A percentile compares a stretch with the other conserved stretches of the same genome.
Evolutionary conservation across 2,329 filamentous ascomycete species (phyloP).

Genomic region (Colletotrichum ledebouriae): DNA sequence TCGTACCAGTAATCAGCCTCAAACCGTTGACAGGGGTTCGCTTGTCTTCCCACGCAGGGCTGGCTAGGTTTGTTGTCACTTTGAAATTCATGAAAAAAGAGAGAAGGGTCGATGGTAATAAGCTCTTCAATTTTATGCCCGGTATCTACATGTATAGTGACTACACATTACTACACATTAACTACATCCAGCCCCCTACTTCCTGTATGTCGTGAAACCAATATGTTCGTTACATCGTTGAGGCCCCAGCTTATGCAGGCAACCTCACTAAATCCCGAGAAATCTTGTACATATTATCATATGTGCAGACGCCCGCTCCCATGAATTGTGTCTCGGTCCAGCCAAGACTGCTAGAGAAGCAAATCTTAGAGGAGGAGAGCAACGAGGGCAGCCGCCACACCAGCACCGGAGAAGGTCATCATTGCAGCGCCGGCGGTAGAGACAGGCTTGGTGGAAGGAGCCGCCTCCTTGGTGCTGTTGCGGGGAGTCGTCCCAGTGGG

Average conservation of each 20-base stretch:
- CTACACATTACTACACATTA: conserved; percentile 23
- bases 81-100: too few relatives aligned
- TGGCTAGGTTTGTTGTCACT: too few relatives aligned
- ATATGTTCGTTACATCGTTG: conserved; percentile 14
- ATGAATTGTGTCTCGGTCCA: background rate
- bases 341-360: too few relatives aligned
- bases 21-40: too few relatives aligned
- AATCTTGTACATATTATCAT: background rate
- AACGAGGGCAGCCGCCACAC: conserved; percentile 19
- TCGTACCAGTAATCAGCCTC: too few relatives aligned
- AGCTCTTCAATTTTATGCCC: too few relatives aligned
- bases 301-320: conserved; percentile 4
- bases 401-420: conserved; percentile 37
- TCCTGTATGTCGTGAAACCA: background rate
- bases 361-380: conserved; percentile 37
- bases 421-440: conserved; percentile 33
- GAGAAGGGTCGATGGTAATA: too few relatives aligned
- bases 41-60: too few relatives aligned
- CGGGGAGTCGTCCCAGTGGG: background rate
- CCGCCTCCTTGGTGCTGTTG: conserved; percentile 24
- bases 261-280: background rate
- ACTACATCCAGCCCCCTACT: background rate
- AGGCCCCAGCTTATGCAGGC: background rate
- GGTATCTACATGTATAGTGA: conserved; percentile 16
- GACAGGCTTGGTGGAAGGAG: conserved; percentile 24